Evolutionary conservation across 225 moss, liverwort and hornwort species (phyloP).

Genomic region (Neckera pumila): DNA sequence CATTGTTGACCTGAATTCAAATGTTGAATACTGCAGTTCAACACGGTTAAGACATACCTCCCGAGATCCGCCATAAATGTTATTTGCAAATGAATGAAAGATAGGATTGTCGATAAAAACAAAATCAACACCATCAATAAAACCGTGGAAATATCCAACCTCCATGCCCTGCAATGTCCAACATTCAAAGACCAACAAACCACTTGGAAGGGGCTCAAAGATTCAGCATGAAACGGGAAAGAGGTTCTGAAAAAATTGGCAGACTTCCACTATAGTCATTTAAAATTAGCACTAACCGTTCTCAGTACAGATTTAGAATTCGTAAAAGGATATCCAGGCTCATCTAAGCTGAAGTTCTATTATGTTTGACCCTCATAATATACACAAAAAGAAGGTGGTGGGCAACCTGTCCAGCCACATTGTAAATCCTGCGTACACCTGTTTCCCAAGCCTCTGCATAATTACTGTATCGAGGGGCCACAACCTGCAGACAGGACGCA

Average conservation of each 20-base stretch:
- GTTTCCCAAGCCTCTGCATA: conserved; percentile 80
- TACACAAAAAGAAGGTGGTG: background rate
- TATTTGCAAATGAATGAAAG: conserved; percentile 16
- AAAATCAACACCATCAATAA: conserved; percentile 59
- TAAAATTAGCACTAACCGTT: background rate
- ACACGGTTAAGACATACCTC: conserved; percentile 23
- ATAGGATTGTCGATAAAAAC: conserved; percentile 67
- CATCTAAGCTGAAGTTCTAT: background rate
- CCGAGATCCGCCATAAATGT: conserved; percentile 70
- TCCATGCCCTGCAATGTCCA: conserved; percentile 47
- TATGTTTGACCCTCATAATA: background rate
- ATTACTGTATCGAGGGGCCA: conserved; percentile 68
- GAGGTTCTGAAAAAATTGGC: background rate
- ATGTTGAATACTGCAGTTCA: background rate
- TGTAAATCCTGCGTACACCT: conserved; percentile 58
- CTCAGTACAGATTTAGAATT: background rate
- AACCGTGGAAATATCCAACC: conserved; percentile 74
- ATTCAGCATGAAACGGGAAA: background rate
- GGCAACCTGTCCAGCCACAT: conserved; percentile 59
- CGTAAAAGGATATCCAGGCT: background rate
- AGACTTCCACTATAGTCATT: background rate
- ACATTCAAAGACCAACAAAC: background rate
- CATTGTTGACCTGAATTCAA: background rate
- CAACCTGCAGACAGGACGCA: conserved; percentile 32
- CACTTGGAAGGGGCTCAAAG: background rate